Percentiles rank a stretch among this genome's conserved stretches.
phyloP scores from a whole-genome alignment of 163 green algal genomes.

The Coccomyxa subellipsoidea region DNA sequence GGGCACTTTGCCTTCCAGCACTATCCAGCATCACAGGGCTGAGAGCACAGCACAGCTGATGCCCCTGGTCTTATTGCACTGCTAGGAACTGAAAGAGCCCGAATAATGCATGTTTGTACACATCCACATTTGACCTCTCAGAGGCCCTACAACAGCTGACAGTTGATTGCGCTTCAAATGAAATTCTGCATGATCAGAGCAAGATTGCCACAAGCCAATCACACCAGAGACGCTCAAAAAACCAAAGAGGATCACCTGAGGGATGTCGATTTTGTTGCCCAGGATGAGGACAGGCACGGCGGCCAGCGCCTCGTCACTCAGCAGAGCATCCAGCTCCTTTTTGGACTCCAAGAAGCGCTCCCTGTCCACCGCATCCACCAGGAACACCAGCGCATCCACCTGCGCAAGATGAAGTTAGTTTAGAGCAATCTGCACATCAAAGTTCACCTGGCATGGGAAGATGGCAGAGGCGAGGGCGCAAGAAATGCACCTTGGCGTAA shows the following conservation, averaged over 20 bases:
- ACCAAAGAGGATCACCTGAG: constrained; percentile 47
- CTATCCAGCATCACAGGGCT: no score
- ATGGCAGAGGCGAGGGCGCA: not conserved
- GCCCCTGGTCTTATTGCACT: not conserved
- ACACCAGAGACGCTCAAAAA: no score
- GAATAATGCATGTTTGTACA: no score
- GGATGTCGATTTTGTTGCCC: constrained; percentile 99
- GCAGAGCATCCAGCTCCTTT: constrained; percentile 87
- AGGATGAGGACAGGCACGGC: constrained; percentile 95
- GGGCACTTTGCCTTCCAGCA: no score
- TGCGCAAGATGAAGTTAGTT: constrained; percentile 23
- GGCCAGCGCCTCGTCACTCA: constrained; percentile 90
- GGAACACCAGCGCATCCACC: constrained; percentile 99
- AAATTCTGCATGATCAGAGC: no score
- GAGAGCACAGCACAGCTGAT: not conserved
- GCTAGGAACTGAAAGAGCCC: not conserved
- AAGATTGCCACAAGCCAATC: no score
- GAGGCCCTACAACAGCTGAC: no score
- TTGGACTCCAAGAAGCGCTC: constrained; percentile 92
- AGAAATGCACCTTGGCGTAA: constrained; percentile 92
- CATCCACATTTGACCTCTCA: no score
- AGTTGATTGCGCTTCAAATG: no score
- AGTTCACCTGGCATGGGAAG: not conserved
- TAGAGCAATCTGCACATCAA: not conserved
- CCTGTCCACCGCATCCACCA: constrained; percentile 94